Evolutionary conservation across 371 early-diverging fungal species (phyloP).

Genomic region (Dichotomocladium elegans): DNA sequence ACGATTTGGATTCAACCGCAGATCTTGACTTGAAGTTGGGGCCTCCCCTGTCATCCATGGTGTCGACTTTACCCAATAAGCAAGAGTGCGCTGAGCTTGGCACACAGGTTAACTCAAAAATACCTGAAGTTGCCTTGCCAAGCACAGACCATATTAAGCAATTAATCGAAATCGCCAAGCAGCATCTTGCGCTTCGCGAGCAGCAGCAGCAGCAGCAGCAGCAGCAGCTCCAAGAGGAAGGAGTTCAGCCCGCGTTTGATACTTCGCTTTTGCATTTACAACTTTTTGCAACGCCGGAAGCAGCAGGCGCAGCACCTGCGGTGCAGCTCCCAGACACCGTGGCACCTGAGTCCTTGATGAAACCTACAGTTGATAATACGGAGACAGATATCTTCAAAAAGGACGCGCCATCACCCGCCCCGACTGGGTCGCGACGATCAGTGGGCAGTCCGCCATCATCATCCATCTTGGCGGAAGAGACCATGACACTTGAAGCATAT

Average conservation of each 20-base stretch:
- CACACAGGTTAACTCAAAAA: not conserved
- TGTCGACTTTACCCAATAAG: not conserved
- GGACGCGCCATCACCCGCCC: not conserved
- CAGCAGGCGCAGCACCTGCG: not conserved
- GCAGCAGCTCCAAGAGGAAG: too few species aligned
- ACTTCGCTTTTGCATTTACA: not conserved
- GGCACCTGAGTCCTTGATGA: constrained; percentile 18
- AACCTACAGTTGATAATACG: not conserved
- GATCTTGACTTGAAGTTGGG: not conserved
- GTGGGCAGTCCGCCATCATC: not conserved
- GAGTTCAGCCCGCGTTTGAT: not conserved
- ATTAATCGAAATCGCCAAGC: constrained; percentile 42
- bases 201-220: not conserved
- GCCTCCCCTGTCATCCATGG: not conserved
- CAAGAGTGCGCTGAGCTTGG: not conserved
- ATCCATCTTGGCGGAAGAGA: constrained; percentile 7
- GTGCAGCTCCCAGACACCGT: constrained; percentile 20
- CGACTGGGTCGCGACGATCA: not conserved
- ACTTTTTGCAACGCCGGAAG: not conserved
- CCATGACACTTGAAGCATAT: constrained; percentile 21
- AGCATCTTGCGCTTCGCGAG: constrained; percentile 20
- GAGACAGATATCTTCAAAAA: not conserved
- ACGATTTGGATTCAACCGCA: constrained; percentile 1
- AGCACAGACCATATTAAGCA: constrained; percentile 43
- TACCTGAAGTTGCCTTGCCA: constrained; percentile 17